These are phyloP conservation scores for Ceratocystiopsis brevicomis DNA, from an alignment of 2,329 filamentous ascomycete species.

Conservation along the genomic window DNA sequence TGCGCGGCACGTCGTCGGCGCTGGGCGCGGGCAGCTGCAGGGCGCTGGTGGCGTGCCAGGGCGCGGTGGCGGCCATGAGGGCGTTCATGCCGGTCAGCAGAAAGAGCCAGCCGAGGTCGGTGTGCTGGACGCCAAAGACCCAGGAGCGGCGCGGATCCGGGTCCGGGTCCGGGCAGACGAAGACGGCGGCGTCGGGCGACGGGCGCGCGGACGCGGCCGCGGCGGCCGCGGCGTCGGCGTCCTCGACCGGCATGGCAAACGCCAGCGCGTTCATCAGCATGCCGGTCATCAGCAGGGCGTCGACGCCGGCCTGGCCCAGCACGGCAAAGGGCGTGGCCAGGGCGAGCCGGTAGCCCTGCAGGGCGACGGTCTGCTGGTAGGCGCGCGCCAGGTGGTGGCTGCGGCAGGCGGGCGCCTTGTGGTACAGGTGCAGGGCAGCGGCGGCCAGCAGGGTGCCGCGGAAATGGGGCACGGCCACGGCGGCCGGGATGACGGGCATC, in stretches of 20 bases:
- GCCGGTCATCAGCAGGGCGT: conserved; percentile 10
- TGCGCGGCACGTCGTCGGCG: conserved; percentile 8
- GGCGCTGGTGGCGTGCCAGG: conserved; percentile 7
- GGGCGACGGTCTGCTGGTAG: conserved; percentile 10
- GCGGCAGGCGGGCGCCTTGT: conserved; percentile 5
- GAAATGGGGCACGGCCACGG: conserved; percentile 6
- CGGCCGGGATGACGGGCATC: conserved; percentile 5
- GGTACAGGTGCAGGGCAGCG: conserved; percentile 8
- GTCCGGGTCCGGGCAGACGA: conserved; percentile 3
- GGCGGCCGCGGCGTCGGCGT: conserved; percentile 1
- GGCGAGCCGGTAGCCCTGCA: conserved; percentile 8
- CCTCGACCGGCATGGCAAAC: conserved; percentile 9
- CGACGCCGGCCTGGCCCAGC: conserved; percentile 9
- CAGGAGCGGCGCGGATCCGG: conserved; percentile 9
- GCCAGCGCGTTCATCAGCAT: conserved; percentile 11
- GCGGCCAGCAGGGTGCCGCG: conserved; percentile 8
- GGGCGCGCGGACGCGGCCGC: not conserved
- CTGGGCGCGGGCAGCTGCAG: conserved; percentile 7
- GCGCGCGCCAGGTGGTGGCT: conserved; percentile 9
- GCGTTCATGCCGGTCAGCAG: conserved; percentile 9
- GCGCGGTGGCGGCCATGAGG: conserved; percentile 8
- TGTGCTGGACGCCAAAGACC: conserved; percentile 10
- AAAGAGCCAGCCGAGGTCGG: conserved; percentile 10
- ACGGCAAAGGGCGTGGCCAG: conserved; percentile 7
- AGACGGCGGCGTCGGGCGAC: not conserved